Conservation (phyloP, 2,329 filamentous ascomycete genomes). For the Trichoderma sp. region DNA sequence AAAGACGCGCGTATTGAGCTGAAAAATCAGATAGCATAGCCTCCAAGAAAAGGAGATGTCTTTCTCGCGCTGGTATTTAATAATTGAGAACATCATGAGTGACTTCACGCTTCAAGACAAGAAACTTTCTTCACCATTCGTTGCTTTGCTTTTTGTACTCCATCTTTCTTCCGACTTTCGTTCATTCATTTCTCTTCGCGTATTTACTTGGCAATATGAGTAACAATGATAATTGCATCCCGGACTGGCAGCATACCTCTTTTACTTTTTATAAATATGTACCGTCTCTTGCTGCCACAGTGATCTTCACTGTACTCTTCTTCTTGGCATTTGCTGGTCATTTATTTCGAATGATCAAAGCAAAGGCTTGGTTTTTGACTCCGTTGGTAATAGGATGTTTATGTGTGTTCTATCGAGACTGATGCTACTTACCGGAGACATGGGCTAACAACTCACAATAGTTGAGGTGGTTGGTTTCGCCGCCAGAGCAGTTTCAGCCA, state of each 20-base stretch:
- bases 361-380: not conserved
- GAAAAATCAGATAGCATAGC: not conserved
- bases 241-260: not conserved
- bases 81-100: not conserved
- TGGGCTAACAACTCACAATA: not conserved
- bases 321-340: not conserved
- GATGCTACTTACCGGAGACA: not conserved
- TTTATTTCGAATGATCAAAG: not conserved
- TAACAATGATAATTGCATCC: not conserved
- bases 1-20: not conserved
- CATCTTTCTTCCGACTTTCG: not conserved
- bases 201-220: not conserved
- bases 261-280: conserved; percentile 8
- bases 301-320: not conserved
- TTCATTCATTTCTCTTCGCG: not conserved
- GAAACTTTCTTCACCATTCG: not conserved
- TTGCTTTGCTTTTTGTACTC: not conserved
- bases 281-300: not conserved
- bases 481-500: not conserved
- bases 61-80: not conserved
- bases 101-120: not conserved
- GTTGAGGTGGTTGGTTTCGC: not conserved
- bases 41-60: not conserved
- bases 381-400: not conserved
- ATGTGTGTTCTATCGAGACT: conserved; percentile 35